These are phyloP conservation scores for Pythium aquatile DNA, from an alignment of 352 stramenopile genomes.

Conservation along the genomic window DNA sequence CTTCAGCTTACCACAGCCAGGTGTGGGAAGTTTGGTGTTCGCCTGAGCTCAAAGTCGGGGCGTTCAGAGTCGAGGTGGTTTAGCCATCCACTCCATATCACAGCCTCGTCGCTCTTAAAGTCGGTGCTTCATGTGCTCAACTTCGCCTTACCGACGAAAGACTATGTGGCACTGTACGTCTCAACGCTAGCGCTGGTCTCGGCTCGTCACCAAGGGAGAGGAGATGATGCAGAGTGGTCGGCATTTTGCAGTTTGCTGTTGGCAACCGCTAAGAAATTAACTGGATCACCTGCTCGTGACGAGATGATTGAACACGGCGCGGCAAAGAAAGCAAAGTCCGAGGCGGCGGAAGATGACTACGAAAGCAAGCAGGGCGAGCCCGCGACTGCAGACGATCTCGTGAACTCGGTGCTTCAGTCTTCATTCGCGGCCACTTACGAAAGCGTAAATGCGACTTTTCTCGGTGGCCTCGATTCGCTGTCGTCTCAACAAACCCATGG, in stretches of 20 bases:
- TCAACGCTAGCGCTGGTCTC: not conserved
- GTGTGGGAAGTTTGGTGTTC: not conserved
- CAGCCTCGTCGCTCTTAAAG: constrained; percentile 11
- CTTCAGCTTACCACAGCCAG: not conserved
- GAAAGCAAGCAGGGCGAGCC: not conserved
- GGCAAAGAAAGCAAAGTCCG: constrained; percentile 20
- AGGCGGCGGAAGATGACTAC: not conserved
- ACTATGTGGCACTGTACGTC: constrained; percentile 11
- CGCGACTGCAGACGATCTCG: not conserved
- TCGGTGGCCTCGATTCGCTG: constrained; percentile 2
- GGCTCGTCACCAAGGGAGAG: not conserved
- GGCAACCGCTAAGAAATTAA: not conserved
- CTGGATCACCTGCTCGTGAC: not conserved
- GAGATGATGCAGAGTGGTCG: constrained; percentile 13
- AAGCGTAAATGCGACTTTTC: constrained; percentile 1
- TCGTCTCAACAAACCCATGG: not conserved
- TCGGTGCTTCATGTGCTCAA: constrained; percentile 10
- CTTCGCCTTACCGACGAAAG: constrained; percentile 9
- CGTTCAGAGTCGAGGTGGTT: constrained; percentile 15
- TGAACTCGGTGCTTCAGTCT: constrained; percentile 9
- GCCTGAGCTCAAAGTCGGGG: not conserved
- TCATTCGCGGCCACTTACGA: constrained; percentile 16
- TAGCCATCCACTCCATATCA: constrained; percentile 15
- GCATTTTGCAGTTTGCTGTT: constrained; percentile 12
- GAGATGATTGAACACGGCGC: constrained; percentile 19